Evolutionary conservation across 2,329 filamentous ascomycete genomes (phyloP), one percentile per base, ranked within the genome.

Genomic region (Cordyceps farinosa): DNA sequence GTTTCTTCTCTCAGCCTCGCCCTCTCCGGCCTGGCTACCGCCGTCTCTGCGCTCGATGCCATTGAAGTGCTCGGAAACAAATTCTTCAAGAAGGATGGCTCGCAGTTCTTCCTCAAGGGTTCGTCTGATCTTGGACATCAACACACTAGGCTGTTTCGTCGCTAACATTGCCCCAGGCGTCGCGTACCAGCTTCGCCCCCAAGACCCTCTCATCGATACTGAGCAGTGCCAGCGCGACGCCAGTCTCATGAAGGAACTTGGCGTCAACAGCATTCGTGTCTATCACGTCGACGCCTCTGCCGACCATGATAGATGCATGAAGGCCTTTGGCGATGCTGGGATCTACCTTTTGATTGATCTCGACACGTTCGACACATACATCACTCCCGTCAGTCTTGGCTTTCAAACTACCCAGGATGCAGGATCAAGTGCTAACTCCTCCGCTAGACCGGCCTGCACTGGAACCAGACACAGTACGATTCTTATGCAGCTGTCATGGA

Each of bases 311-410:
- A 88, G 82, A 27, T 97, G 92, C 78, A 96, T 97, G 91, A 81
- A 81, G 61, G 88, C 87, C 1, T 91, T 97, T 73, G 87, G 85
- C 13, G 86, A 92, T 69, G 89, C 87, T 48, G 90, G 90, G 63
- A 94, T 97, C 73, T 96, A 96, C 73, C 77, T 92, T 61, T 88
- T 94, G 73, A 83, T 96, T 56, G 92, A 97, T 75, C 82, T 97
- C 65, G 93, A 92, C 70, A 90, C 88, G 6, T 90, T 90, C 70
- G 77, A 79, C 67, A 89, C 87, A 1, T 88, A 90, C 71, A 89
- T 92, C 67, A 76, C 86, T 66, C 82, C 87, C 44, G 84, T 87
- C 8, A 40, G 48, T 54, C 34, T 38, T 22, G 38, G 10, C n/a
- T 30, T 42, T 47, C 32, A 64, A 38, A n/a, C 15, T 50, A 59